phyloP scores from a whole-genome alignment of 805 yeast genomes.

The Sugiyamaella marilandica region DNA sequence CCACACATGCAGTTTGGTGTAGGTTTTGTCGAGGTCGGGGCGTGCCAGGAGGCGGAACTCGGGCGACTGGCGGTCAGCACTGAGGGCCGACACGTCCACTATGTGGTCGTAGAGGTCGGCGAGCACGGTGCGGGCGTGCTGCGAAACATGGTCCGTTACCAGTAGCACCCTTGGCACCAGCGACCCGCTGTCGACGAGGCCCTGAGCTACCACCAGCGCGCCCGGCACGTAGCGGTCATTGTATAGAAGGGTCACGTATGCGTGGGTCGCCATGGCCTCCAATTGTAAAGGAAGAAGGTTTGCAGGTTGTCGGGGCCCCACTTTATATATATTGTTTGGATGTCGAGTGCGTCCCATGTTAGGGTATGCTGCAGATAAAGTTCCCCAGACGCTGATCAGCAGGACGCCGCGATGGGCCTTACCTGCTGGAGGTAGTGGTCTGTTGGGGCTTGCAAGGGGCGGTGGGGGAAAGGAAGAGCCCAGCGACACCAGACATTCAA shows the following conservation, averaged over 20 bases:
- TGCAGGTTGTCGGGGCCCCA: not conserved
- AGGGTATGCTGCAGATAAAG: constrained; percentile 1
- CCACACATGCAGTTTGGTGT: constrained; percentile 59
- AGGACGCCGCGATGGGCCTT: not conserved
- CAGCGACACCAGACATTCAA: too few species aligned
- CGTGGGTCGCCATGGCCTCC: constrained; percentile 19
- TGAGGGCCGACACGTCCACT: constrained; percentile 27
- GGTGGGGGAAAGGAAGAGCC: too few species aligned
- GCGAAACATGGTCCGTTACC: constrained; percentile 25
- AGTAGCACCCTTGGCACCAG: constrained; percentile 26
- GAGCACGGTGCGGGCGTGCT: constrained; percentile 17
- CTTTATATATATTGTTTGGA: not conserved
- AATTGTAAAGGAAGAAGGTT: too few species aligned
- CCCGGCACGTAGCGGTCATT: constrained; percentile 44
- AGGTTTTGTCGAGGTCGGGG: constrained; percentile 44
- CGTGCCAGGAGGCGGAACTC: constrained; percentile 38
- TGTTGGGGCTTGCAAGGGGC: too few species aligned
- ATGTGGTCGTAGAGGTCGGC: constrained; percentile 26
- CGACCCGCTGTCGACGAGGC: constrained; percentile 28
- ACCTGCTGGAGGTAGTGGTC: too few species aligned
- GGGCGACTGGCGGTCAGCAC: constrained; percentile 20
- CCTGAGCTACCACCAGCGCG: constrained; percentile 45
- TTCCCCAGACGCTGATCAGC: not conserved
- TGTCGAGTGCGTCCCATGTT: not conserved
- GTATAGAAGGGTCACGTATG: constrained; percentile 43